Base-by-base conservation (phyloP, 1,284 basidiomycete species). In the Melampsora larici-populina region DNA sequence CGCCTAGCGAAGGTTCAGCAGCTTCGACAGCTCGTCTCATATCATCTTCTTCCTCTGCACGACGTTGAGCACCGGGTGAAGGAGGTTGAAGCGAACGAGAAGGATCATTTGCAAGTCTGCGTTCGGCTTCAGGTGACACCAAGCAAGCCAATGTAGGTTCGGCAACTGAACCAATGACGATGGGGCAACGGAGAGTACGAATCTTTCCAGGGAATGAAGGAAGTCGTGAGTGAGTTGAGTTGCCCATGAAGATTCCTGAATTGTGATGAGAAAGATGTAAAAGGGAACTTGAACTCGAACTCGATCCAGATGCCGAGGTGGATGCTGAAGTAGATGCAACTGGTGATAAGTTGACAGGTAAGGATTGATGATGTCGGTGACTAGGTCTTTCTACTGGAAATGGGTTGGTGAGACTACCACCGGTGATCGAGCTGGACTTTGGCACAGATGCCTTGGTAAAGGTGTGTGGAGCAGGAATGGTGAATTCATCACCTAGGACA, bases 91-190 rank as follows among this genome's bases (percentile, higher is more conserved):
- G 55, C 26, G 55, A n/a, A 58, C 55, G 55, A 18, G 70, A 13
- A 29, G 33, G 40, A 26, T 66, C 72, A 11, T 24, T 31, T 9
- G 64, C 64, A 33, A 26, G 36, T 51, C 73, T 63, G 1, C 73
- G 64, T n/a, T 76, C 73, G 26, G 73, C 31, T 36, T 76, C 73
- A 36, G 72, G 65, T 11, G 60, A n/a, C 9, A 76, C 29, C 5
- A 76, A 36, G 31, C 73, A 76, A 21, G 73, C 65, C 1, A 76
- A 46, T 26, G 49, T 68, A 65, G 86, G 86, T 78, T 86, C 86
- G 17, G 84, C 83, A 40, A 86, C 86, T 8, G 83, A 84, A 1
- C 86, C 86, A 74, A 86, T 82, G 24, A 84, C 82, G 80, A 86
- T 81, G 0, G 85, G 85, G 43, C 86, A 79, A n/a, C 84, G 80